Evolutionary conservation across 78 protist species (phyloP).

Genomic region (Dictyostelium citrinum): DNA sequence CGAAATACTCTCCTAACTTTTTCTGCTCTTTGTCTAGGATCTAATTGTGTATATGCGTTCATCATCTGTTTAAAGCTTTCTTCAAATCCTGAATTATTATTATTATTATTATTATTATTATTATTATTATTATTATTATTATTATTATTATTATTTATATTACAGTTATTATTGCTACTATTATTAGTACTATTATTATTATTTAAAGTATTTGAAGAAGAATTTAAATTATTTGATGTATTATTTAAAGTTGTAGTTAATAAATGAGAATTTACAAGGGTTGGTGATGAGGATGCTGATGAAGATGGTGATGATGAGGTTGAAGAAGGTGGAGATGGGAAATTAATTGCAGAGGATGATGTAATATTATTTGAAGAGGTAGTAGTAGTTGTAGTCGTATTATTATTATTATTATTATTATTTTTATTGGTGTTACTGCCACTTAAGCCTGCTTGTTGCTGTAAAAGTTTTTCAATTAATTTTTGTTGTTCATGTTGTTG

Average conservation of each 20-base stretch:
- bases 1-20: conserved; percentile 60
- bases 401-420: background rate
- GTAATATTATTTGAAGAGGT: background rate
- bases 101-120: background rate
- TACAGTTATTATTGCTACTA: background rate
- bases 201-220: background rate
- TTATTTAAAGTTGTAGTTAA: background rate
- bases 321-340: background rate
- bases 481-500: conserved; percentile 68
- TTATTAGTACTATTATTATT: background rate
- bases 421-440: background rate
- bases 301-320: background rate
- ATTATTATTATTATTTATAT: background rate
- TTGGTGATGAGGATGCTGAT: background rate
- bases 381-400: background rate
- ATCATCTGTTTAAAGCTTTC: conserved; percentile 65
- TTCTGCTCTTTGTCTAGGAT: conserved; percentile 72
- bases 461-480: conserved; percentile 53
- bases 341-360: background rate
- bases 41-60: conserved; percentile 45
- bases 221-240: background rate
- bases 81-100: conserved; percentile 32
- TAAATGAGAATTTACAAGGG: background rate
- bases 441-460: background rate
- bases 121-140: background rate